phyloP scores from a whole-genome alignment of 192 early-diverging fungal genomes.

The Coemansia sp. region DNA sequence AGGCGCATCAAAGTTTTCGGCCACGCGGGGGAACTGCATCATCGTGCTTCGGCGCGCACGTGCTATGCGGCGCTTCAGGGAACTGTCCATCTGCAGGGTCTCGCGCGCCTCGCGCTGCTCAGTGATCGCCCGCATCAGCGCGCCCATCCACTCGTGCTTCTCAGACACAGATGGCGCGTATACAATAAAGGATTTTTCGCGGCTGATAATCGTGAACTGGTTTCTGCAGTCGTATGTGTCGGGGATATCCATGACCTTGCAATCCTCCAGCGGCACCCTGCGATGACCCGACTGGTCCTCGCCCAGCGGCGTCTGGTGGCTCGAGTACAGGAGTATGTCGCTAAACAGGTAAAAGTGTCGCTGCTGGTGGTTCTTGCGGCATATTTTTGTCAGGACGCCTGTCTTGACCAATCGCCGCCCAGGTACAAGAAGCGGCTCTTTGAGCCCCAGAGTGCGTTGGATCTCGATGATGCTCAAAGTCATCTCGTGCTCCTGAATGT shows the following conservation, averaged over 20 bases:
- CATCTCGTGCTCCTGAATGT: conserved; percentile 78
- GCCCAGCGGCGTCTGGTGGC: conserved; percentile 59
- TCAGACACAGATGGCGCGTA: conserved; percentile 59
- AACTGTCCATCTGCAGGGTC: conserved; percentile 62
- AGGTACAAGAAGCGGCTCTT: conserved; percentile 68
- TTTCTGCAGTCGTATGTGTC: conserved; percentile 58
- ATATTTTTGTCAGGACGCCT: conserved; percentile 73
- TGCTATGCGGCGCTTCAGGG: conserved; percentile 40
- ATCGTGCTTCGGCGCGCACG: conserved; percentile 53
- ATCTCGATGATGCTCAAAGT: conserved; percentile 67
- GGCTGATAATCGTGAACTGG: conserved; percentile 76
- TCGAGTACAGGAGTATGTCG: conserved; percentile 76
- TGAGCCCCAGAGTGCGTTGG: conserved; percentile 67
- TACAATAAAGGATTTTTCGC: conserved; percentile 78
- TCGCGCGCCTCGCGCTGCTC: conserved; percentile 59
- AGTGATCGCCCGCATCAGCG: conserved; percentile 59
- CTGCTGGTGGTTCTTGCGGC: conserved; percentile 70
- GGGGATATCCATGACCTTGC: conserved; percentile 57
- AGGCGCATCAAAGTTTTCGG: conserved; percentile 68
- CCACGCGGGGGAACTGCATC: conserved; percentile 60
- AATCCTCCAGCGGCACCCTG: conserved; percentile 66
- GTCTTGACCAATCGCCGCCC: conserved; percentile 66
- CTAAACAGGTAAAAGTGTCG: conserved; percentile 74
- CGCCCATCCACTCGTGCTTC: conserved; percentile 67
- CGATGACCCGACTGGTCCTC: conserved; percentile 69